Percentiles rank a stretch among this genome's conserved stretches.
Conservation (phyloP, 495 filamentous ascomycete species). For the Annulohypoxylon moriforme region DNA sequence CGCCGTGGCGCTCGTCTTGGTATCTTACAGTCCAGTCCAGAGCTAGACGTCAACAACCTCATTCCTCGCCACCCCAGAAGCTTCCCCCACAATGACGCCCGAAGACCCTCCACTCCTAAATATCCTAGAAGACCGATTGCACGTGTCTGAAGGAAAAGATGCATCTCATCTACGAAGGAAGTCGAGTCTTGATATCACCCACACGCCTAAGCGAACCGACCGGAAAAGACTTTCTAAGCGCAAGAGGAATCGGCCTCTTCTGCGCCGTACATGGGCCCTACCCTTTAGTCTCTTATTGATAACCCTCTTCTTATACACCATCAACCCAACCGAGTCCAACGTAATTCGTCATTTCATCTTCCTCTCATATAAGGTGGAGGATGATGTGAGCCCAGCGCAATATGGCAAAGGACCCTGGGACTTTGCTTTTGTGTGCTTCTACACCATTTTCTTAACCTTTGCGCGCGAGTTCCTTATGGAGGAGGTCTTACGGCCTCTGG, state of each 20-base stretch:
- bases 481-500: conserved; percentile 81
- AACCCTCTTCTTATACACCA: conserved; percentile 73
- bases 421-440: conserved; percentile 88
- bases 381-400: conserved; percentile 63
- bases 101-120: neutral
- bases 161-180: neutral
- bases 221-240: conserved; percentile 57
- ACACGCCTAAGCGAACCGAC: neutral
- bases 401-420: conserved; percentile 91
- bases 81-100: neutral
- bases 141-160: neutral
- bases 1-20: neutral
- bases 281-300: conserved; percentile 75
- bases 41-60: neutral
- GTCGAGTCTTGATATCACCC: neutral
- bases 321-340: conserved; percentile 82
- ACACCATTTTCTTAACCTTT: conserved; percentile 88
- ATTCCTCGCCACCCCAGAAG: neutral
- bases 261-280: conserved; percentile 77
- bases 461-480: conserved; percentile 98
- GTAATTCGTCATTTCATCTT: conserved; percentile 86
- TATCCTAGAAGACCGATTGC: neutral
- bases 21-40: neutral
- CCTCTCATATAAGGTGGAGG: conserved; percentile 82
- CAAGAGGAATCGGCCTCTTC: conserved; percentile 64